These are phyloP conservation scores for Blastobotrys serpentis DNA, from an alignment of 1,139 yeast species.

Conservation along the genomic window DNA sequence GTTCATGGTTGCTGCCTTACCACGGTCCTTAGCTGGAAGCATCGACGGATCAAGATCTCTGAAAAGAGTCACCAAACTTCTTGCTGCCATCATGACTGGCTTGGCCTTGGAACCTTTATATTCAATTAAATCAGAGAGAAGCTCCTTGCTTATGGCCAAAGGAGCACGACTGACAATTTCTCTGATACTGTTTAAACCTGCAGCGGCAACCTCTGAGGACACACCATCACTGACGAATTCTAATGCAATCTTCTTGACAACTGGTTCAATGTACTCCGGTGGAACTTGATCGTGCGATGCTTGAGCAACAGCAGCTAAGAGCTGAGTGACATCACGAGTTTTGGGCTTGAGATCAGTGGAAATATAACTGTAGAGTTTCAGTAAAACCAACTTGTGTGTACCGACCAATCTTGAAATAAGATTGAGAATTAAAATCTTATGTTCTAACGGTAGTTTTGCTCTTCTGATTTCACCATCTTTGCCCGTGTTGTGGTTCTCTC, in stretches of 20 bases:
- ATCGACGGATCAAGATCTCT: constrained; percentile 96
- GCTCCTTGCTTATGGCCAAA: constrained; percentile 80
- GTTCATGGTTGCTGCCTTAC: constrained; percentile 84
- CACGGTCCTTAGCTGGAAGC: constrained; percentile 86
- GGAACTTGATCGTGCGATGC: constrained; percentile 96
- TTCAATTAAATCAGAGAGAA: constrained; percentile 83
- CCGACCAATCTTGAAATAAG: constrained; percentile 86
- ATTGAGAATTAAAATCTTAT: constrained; percentile 83
- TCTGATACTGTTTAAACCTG: constrained; percentile 92
- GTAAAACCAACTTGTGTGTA: constrained; percentile 84
- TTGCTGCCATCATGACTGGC: constrained; percentile 91
- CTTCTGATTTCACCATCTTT: constrained; percentile 17
- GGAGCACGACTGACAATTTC: constrained; percentile 94
- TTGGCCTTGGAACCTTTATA: constrained; percentile 92
- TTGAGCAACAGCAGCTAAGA: constrained; percentile 96
- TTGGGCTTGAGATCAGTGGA: constrained; percentile 90
- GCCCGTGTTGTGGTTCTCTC: constrained; percentile 44
- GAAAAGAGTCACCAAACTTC: constrained; percentile 79
- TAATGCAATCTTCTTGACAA: constrained; percentile 89
- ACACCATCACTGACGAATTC: constrained; percentile 99
- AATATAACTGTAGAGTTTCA: constrained; percentile 86
- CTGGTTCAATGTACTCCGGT: constrained; percentile 78
- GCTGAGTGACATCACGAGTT: constrained; percentile 89
- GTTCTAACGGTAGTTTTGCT: constrained; percentile 73
- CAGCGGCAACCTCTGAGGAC: constrained; percentile 95